Evolutionary conservation across 1,284 basidiomycete species (phyloP), one percentile per base, ranked within the genome.

Genomic region (Phaffia rhodozyma): DNA sequence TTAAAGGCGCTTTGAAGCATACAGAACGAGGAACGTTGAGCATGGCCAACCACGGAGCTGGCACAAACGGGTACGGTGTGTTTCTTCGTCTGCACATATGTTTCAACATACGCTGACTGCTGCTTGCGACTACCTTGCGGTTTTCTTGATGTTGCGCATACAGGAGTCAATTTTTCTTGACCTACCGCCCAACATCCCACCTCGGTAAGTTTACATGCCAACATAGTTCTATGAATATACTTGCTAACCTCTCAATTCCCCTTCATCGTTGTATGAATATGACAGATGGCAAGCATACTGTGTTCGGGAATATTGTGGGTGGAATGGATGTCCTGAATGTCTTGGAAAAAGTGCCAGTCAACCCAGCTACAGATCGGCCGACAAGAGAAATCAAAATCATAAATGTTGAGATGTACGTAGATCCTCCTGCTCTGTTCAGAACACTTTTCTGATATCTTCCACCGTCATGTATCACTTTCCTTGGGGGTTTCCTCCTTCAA

Each of bases 231-330:
- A 27, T 3, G 3, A 7, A 4, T n/a, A 3, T 32, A n/a, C 21
- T n/a, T n/a, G 32, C 54, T 48, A 27, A 53, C 43, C 43, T n/a
- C 52, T 11, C 25, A 23, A 32, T 38, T 9, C 5, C 5, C n/a
- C 27, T 6, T 27, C 6, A 52, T 27, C 16, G 11, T 53, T 9
- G n/a, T 25, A 11, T n/a, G 7, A 21, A 3, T 21, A 4, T 23
- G 21, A 53, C 21, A 53, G 67, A 69, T 50, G 69, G 67, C 47
- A 68, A 69, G 53, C 69, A 96, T 72, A 96, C 93, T 0, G 93
- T 97, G 1, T 99, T 99, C 72, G 94, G 96, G 2, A 91, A 96
- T 70, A 80, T 97, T 5, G 91, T 97, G 0, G 93, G 93, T 27
- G 93, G 93, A 3, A 90, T 94, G 72, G 87, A 92, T 50, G 86